Evolutionary conservation across 495 filamentous ascomycete species (phyloP), one percentile per base, ranked within the genome.

Genomic region (Jackrogersella multiformis): DNA sequence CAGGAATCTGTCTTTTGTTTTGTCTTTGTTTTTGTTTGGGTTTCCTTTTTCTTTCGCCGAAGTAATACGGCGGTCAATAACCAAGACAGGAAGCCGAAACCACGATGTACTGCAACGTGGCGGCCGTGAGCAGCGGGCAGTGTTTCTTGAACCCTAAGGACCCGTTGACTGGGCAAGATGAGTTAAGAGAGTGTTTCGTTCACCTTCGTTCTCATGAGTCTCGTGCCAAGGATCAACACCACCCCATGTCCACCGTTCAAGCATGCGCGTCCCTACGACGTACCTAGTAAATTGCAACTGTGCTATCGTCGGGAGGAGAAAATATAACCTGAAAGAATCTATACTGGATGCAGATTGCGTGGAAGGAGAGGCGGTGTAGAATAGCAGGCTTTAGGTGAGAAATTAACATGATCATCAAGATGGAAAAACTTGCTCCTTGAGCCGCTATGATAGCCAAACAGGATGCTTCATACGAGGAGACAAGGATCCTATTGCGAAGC

Each of bases 301-400:
- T 38, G 30, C 35, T 41, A 48, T 55, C 23, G 26, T 45, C 23
- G 23, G 51, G 45, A 56, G 23, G 38, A n/a, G 30, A 32, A 34
- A 32, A 16, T 41, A 49, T 59, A 60, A 34, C 48, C 9, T 20
- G 45, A 44, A 55, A 36, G 23, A 13, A 26, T 48, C 24, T 30
- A 53, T 28, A 15, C 55, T 2, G 12, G 46, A 24, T 21, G 35
- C 32, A 2, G 15, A 44, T 34, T 18, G 52, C 52, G 45, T 61
- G 56, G 20, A n/a, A 58, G 61, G 61, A 65, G 53, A 66, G 53
- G 66, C 66, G 66, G 66, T 69, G 66, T 69, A 56, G 60, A 32
- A 41, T n/a, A 56, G 20, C 56, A 46, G 39, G 39, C 34, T 34
- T 64, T 6, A 39, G 26, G 23, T 45, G 38, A 46, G 30, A 61